Conservation (phyloP, 148 eudicot genomes). For the Rhododendron mucronatum region DNA sequence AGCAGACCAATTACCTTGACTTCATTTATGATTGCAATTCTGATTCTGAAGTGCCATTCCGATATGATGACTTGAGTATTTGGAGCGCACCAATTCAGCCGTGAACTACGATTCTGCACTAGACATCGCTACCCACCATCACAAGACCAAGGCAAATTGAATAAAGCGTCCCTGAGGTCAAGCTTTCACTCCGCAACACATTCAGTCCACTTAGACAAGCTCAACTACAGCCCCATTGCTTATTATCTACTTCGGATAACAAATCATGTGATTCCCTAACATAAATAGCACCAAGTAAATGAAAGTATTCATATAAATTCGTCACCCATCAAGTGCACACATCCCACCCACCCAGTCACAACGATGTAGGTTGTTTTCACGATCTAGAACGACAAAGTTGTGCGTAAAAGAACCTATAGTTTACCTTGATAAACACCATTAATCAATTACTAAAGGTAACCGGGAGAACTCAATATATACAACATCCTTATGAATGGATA, state of each 20-base stretch:
- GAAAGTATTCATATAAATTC: background rate
- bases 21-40: background rate
- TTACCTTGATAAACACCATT: background rate
- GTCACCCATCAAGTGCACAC: background rate
- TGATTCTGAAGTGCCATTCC: background rate
- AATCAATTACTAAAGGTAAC: background rate
- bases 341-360: background rate
- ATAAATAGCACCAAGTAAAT: background rate
- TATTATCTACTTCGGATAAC: background rate
- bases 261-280: background rate
- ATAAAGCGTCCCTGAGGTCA: background rate
- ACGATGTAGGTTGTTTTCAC: background rate
- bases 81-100: background rate
- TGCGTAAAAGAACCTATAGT: background rate
- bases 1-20: background rate
- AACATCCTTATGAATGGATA: background rate
- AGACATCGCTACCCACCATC: background rate
- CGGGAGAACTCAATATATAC: background rate
- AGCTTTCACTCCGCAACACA: background rate
- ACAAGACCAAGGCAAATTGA: background rate
- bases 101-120: background rate
- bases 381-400: background rate
- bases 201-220: background rate
- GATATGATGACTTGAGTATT: background rate
- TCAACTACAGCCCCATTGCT: background rate